A percentile compares a stretch with the other conserved stretches of the same genome.
These are phyloP conservation scores for Phytopythium vexans DNA, from an alignment of 352 stramenopile species.

Conservation along the genomic window DNA sequence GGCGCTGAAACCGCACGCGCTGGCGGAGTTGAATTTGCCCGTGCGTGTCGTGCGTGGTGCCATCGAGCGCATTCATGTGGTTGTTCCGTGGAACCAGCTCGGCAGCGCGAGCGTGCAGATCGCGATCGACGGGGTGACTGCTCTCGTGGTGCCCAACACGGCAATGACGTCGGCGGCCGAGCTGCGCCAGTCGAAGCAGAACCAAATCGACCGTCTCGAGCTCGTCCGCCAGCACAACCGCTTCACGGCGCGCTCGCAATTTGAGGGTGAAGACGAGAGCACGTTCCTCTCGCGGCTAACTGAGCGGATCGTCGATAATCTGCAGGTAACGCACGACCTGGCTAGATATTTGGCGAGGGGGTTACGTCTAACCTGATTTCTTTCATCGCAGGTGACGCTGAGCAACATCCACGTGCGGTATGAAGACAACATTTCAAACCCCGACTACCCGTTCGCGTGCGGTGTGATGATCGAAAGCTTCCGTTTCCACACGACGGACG, in stretches of 20 bases:
- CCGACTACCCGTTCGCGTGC: slow-evolving; percentile 59
- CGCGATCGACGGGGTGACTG: slow-evolving; percentile 66
- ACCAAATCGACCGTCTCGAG: slow-evolving; percentile 62
- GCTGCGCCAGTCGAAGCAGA: slow-evolving; percentile 51
- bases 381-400: slow-evolving; percentile 39
- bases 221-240: slow-evolving; percentile 66
- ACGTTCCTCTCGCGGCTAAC: slow-evolving; percentile 80
- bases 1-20: slow-evolving; percentile 70
- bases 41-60: slow-evolving; percentile 57
- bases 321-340: slow-evolving; percentile 21
- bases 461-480: slow-evolving; percentile 69
- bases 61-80: slow-evolving; percentile 62
- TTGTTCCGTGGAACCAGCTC: slow-evolving; percentile 86
- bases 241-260: slow-evolving; percentile 41
- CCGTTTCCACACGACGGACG: slow-evolving; percentile 70
- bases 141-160: slow-evolving; percentile 64
- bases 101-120: slow-evolving; percentile 76
- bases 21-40: slow-evolving; percentile 73
- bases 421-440: slow-evolving; percentile 68
- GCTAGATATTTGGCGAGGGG: too few relatives aligned
- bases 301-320: slow-evolving; percentile 73
- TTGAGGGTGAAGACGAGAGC: slow-evolving; percentile 56
- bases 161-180: slow-evolving; percentile 44
- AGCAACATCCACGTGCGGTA: slow-evolving; percentile 72
- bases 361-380: too few relatives aligned